Evolutionary conservation across 176 grass and related monocot species (phyloP), one percentile per base, ranked within the genome.

Genomic region (Saccharum officinarum): DNA sequence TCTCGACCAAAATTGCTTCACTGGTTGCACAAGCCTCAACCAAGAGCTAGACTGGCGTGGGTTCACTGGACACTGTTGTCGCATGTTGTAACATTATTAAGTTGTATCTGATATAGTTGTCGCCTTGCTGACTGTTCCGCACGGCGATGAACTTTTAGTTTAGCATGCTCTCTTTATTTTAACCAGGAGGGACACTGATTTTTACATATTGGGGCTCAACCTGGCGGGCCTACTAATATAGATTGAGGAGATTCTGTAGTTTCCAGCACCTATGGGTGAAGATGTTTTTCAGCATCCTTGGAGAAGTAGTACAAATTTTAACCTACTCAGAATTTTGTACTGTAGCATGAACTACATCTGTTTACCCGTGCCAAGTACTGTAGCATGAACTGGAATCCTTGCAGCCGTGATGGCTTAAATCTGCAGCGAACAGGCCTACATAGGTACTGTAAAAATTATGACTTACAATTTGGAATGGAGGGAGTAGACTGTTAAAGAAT

Each of bases 1-100:
- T 99, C 85, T 80, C 86, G 15, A 79, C 80, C 76, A 99, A 94
- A 80, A 91, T 94, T 23, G 75, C 90, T 54, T 81, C 84, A 40
- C 83, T 91, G 45, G 77, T 97, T 75, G 16, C 85, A 18, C 97
- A 96, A 83, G 83, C 76, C 59, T 82, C 93, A 34, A 92, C 74
- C 46, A 98, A 98, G 93, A 92, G 79, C 82, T 98, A 91, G 73
- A 10, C 2, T 69, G 68, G 49, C 6, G 4, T 12, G 1, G 0
- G 12, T 37, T 22, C 25, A 59, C 25, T 31, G 13, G 10, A 73
- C 57, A 42, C 54, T 57, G 20, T 15, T 55, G 8, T 72, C 2
- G 4, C 33, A 17, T 82, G 33, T 52, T 86, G 52, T 86, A 82
- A 66, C 71, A 76, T 55, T 82, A 12, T 49, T 76, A 37, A 33